Evolutionary conservation across 2,329 filamentous ascomycete genomes (phyloP).

Genomic region (Epichloe sibirici): DNA sequence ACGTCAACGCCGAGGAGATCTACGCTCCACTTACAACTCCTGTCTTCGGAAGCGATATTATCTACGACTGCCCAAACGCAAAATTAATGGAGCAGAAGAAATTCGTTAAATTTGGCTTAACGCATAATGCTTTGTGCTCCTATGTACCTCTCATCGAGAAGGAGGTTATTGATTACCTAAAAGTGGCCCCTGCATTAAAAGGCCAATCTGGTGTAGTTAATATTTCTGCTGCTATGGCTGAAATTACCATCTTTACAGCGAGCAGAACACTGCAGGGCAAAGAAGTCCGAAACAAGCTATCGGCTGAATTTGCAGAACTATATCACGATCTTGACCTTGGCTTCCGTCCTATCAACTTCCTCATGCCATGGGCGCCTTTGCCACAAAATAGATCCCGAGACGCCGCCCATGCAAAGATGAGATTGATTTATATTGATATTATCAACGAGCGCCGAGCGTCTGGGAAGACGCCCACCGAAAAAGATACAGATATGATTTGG

Average conservation of each 20-base stretch:
- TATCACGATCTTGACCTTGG: slow-evolving; percentile 88
- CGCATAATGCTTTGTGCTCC: slow-evolving; percentile 56
- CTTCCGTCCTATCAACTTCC: slow-evolving; percentile 82
- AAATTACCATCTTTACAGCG: slow-evolving; percentile 83
- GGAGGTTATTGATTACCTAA: slow-evolving; percentile 64
- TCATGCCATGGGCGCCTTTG: slow-evolving; percentile 75
- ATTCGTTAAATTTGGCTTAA: slow-evolving; percentile 75
- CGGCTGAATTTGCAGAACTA: slow-evolving; percentile 60
- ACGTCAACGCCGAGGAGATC: slow-evolving; percentile 83
- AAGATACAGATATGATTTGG: slow-evolving; percentile 69
- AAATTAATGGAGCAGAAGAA: slow-evolving; percentile 97
- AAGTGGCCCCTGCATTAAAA: slow-evolving; percentile 54
- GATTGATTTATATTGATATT: slow-evolving; percentile 63
- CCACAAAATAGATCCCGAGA: slow-evolving; percentile 82
- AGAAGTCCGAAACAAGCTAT: slow-evolving; percentile 68
- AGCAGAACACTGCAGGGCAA: slow-evolving; percentile 76
- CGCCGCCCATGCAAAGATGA: slow-evolving; percentile 60
- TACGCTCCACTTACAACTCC: slow-evolving; percentile 65
- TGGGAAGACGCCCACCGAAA: slow-evolving; percentile 37
- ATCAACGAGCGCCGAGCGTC: slow-evolving; percentile 57
- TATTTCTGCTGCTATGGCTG: slow-evolving; percentile 63
- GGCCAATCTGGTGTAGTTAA: slow-evolving; percentile 56
- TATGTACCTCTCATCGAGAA: slow-evolving; percentile 70
- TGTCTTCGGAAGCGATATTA: slow-evolving; percentile 72
- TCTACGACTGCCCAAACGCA: slow-evolving; percentile 82